Conservation (phyloP, 2,329 filamentous ascomycete species). For the Calonectria montana region DNA sequence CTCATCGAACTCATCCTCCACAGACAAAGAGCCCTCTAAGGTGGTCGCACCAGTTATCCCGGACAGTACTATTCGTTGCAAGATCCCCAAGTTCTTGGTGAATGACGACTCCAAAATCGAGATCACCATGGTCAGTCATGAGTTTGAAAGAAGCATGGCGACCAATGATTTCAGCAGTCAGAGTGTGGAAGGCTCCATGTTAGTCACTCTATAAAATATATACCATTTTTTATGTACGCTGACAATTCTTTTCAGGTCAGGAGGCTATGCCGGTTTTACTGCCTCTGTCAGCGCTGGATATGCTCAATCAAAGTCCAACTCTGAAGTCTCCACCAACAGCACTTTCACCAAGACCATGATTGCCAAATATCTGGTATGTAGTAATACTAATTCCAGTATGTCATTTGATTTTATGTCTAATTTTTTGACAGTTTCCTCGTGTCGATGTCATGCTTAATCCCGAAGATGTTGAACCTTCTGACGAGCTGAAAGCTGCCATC, state of each 20-base stretch:
- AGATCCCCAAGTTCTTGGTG: not conserved
- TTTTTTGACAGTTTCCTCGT: not conserved
- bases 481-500: not conserved
- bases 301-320: not conserved
- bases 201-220: not conserved
- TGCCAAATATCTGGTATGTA: not conserved
- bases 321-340: not conserved
- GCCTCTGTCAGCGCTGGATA: not conserved
- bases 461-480: not conserved
- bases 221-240: not conserved
- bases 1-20: too few relatives aligned
- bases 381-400: not conserved
- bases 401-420: too few relatives aligned
- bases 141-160: not conserved
- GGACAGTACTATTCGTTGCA: not conserved
- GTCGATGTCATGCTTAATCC: not conserved
- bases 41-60: too few relatives aligned
- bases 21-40: too few relatives aligned
- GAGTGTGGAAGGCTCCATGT: not conserved
- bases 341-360: not conserved
- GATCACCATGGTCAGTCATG: not conserved
- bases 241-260: not conserved
- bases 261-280: not conserved
- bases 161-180: not conserved
- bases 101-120: not conserved